Percentiles rank a stretch among this genome's conserved stretches.
phyloP scores from a whole-genome alignment of 148 eudicot genomes.

The Tetragonia tetragonoides region DNA sequence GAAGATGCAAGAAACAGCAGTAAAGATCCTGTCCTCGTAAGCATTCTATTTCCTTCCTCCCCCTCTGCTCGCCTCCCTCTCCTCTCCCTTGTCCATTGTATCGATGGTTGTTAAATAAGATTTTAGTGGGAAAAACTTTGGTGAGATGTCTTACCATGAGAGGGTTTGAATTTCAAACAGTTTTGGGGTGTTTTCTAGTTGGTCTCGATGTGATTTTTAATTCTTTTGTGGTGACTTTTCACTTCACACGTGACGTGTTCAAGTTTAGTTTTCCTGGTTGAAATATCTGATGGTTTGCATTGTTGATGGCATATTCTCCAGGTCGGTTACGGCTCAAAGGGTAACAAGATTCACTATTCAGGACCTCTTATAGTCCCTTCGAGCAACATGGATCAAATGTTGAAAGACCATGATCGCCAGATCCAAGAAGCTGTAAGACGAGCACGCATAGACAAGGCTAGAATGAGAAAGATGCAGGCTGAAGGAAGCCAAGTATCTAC shows the following conservation, averaged over 20 bases:
- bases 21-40: slow-evolving; percentile 77
- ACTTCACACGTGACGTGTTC: background rate
- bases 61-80: background rate
- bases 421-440: slow-evolving; percentile 89
- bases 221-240: too few species aligned
- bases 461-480: slow-evolving; percentile 52
- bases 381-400: slow-evolving; percentile 80
- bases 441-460: slow-evolving; percentile 73
- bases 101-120: background rate
- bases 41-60: slow-evolving; percentile 23
- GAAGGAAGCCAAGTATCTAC: slow-evolving; percentile 47
- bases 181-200: too few species aligned
- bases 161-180: too few species aligned
- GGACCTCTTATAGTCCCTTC: slow-evolving; percentile 89
- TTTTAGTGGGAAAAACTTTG: background rate
- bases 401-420: slow-evolving; percentile 89
- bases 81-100: background rate
- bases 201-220: too few species aligned
- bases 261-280: background rate
- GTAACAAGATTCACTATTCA: slow-evolving; percentile 89
- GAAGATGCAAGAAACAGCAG: slow-evolving; percentile 54
- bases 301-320: slow-evolving; percentile 27
- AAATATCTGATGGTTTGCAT: background rate
- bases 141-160: too few species aligned
- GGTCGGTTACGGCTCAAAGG: slow-evolving; percentile 84